Conservation (phyloP, 2,329 filamentous ascomycete species). For the Exophiala lecanii-corni region DNA sequence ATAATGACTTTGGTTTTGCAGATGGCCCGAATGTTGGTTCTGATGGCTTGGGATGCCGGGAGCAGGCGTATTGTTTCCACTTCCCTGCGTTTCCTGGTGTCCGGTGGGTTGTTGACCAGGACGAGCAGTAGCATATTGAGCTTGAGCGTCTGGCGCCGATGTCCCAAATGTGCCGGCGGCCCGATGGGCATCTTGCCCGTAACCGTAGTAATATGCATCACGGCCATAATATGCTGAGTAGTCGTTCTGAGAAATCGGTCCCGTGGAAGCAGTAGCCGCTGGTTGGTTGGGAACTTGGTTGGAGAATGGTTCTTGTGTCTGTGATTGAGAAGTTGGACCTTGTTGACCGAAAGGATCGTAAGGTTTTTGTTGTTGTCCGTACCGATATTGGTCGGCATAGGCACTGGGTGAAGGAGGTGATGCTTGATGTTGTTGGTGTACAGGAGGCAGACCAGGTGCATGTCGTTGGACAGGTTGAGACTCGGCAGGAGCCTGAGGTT, state of each 20-base stretch:
- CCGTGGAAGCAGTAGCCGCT: slow-evolving; percentile 49
- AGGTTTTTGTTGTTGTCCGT: slow-evolving; percentile 62
- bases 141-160: slow-evolving; percentile 55
- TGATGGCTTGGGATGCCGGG: slow-evolving; percentile 59
- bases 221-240: slow-evolving; percentile 84
- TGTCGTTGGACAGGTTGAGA: slow-evolving; percentile 49
- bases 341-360: slow-evolving; percentile 85
- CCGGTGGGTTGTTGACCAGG: slow-evolving; percentile 65
- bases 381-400: slow-evolving; percentile 48
- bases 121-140: slow-evolving; percentile 60
- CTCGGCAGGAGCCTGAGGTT: slow-evolving; percentile 36
- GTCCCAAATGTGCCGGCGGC: slow-evolving; percentile 68
- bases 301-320: slow-evolving; percentile 55
- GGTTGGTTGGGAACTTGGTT: slow-evolving; percentile 56
- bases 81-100: slow-evolving; percentile 71
- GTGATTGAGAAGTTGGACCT: slow-evolving; percentile 53
- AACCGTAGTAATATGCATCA: slow-evolving; percentile 70
- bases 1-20: slow-evolving; percentile 51
- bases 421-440: slow-evolving; percentile 47
- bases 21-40: slow-evolving; percentile 26
- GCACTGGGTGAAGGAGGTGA: slow-evolving; percentile 42
- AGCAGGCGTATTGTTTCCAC: slow-evolving; percentile 86
- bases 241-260: slow-evolving; percentile 46
- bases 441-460: slow-evolving; percentile 59
- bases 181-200: slow-evolving; percentile 72